Percentiles rank a stretch among this genome's conserved stretches.
Conservation (phyloP, 306 rosid species). For the Trichosanthes truncata region DNA sequence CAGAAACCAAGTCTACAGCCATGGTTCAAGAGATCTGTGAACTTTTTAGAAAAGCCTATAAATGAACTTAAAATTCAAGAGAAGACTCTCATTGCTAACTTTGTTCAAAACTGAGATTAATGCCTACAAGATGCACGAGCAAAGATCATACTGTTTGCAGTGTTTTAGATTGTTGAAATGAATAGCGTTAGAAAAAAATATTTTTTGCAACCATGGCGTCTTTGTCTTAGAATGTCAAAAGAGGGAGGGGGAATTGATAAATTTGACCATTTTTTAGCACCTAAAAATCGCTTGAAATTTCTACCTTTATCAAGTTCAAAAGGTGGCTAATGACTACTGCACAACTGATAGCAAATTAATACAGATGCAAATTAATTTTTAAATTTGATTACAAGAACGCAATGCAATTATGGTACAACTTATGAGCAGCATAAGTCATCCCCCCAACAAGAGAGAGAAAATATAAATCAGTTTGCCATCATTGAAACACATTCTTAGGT, state of each 20-base stretch:
- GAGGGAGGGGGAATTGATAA: neutral
- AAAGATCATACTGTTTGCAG: neutral
- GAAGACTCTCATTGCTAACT: neutral
- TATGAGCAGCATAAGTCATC: neutral
- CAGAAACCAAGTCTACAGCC: neutral
- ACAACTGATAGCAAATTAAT: neutral
- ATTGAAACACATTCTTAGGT: conserved; percentile 3
- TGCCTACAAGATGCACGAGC: neutral
- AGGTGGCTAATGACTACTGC: neutral
- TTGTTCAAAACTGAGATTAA: neutral
- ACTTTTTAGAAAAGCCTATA: neutral
- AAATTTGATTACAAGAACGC: neutral
- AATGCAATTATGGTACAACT: neutral
- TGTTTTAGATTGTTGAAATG: neutral
- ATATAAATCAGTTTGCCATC: neutral
- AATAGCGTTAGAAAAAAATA: neutral
- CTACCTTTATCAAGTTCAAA: neutral
- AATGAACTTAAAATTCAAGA: neutral
- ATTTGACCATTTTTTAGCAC: neutral
- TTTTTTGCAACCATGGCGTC: neutral
- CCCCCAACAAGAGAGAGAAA: neutral
- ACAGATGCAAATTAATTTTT: neutral
- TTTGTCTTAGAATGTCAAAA: neutral
- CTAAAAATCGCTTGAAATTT: neutral
- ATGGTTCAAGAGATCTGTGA: neutral